Conservation (phyloP, 1,139 yeast genomes). For the Suhomyces maxii region DNA sequence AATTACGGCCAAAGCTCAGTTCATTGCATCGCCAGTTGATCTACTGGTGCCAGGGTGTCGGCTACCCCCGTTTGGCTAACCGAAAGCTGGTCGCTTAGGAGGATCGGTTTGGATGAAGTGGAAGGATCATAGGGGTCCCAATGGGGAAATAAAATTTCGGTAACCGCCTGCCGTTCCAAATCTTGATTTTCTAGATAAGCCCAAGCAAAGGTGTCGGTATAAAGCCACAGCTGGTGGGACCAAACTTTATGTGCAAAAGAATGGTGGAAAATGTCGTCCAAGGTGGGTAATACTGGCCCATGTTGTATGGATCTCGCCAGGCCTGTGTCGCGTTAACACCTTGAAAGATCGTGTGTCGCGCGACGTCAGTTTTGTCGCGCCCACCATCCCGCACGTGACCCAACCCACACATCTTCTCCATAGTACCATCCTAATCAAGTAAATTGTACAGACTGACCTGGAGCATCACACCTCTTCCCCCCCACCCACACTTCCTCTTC, state of each 20-base stretch:
- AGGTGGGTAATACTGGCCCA: no score
- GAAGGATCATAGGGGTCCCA: not conserved
- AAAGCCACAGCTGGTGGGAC: not conserved
- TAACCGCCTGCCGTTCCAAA: not conserved
- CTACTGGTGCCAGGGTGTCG: no score
- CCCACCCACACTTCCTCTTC: no score
- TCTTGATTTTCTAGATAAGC: not conserved
- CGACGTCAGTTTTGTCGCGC: not conserved
- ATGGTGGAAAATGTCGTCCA: not conserved
- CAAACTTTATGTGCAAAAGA: not conserved
- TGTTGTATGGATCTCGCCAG: no score
- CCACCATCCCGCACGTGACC: not conserved
- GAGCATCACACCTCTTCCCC: not conserved
- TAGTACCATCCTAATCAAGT: slow-evolving; percentile 2
- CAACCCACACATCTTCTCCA: slow-evolving; percentile 1
- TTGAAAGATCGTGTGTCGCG: not conserved
- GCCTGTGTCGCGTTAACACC: no score
- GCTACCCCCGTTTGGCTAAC: no score
- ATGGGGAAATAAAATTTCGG: not conserved
- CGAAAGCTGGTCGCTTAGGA: not conserved
- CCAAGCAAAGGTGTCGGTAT: not conserved
- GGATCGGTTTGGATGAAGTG: not conserved
- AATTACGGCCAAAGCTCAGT: no score
- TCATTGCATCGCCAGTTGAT: no score
- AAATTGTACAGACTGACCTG: not conserved